phyloP scores from a whole-genome alignment of 345 rosid genomes.

The Passiflora organensis region DNA sequence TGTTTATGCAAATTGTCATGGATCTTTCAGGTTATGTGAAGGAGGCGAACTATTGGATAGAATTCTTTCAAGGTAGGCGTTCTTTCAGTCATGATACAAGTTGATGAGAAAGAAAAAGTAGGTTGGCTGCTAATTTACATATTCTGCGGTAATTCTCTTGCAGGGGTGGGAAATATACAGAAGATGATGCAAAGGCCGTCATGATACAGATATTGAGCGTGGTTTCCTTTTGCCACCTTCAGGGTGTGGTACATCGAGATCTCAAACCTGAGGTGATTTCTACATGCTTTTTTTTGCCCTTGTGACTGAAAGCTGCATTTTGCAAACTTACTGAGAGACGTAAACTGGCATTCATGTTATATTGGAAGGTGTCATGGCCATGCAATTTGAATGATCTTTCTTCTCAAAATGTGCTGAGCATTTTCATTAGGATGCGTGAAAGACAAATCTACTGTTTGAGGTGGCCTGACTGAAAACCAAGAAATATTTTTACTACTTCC shows the following conservation, averaged over 20 bases:
- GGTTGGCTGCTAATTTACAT: slow-evolving; percentile 4
- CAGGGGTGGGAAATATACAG: slow-evolving; percentile 90
- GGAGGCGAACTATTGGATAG: slow-evolving; percentile 98
- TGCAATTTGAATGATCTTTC: neutral
- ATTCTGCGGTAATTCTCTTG: slow-evolving; percentile 6
- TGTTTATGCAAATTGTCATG: neutral
- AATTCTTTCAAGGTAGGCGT: slow-evolving; percentile 83
- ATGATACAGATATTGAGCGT: slow-evolving; percentile 74
- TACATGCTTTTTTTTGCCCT: neutral
- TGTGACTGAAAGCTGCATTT: neutral
- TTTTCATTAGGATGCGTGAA: no score
- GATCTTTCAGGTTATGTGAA: slow-evolving; percentile 72
- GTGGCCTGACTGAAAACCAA: no score
- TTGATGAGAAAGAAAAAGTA: neutral
- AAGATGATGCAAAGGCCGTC: slow-evolving; percentile 83
- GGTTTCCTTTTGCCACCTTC: slow-evolving; percentile 90
- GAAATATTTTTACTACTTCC: no score
- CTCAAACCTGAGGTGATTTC: slow-evolving; percentile 88
- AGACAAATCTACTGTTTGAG: no score
- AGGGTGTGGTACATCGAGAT: slow-evolving; percentile 96
- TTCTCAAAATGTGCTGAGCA: neutral
- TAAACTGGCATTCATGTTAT: no score
- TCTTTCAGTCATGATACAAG: neutral
- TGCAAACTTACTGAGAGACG: neutral
- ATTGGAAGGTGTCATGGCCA: no score